Percentiles rank a stretch among this genome's conserved stretches.
phyloP scores from a whole-genome alignment of 2,329 filamentous ascomycete genomes.

The Scleromitrula shiraiana region DNA sequence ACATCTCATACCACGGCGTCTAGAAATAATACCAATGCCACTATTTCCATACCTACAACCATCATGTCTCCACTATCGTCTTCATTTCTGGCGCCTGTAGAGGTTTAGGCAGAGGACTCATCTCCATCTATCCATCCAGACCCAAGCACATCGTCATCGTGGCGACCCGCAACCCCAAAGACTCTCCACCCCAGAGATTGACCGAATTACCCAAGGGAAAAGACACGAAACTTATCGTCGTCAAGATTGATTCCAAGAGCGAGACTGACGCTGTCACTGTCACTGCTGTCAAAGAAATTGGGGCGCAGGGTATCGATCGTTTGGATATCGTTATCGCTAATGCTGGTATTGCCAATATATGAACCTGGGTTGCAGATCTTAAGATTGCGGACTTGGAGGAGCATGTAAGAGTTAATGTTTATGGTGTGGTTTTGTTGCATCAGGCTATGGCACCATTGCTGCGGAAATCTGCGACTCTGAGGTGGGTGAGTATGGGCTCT shows the following conservation, averaged over 20 bases:
- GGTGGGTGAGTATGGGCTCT: background rate
- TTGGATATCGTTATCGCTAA: constrained; percentile 46
- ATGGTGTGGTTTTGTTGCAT: constrained; percentile 27
- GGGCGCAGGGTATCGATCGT: constrained; percentile 31
- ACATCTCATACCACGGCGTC: too few relatives aligned
- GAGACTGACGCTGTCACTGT: constrained; percentile 29
- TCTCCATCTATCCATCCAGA: constrained; percentile 4
- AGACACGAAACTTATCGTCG: constrained; percentile 32
- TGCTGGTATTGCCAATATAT: constrained; percentile 35
- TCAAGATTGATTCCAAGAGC: constrained; percentile 36
- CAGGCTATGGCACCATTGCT: constrained; percentile 22
- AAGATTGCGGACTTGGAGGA: constrained; percentile 22
- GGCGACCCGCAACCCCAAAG: constrained; percentile 28
- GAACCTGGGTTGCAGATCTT: constrained; percentile 23
- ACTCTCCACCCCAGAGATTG: constrained; percentile 26
- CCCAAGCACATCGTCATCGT: constrained; percentile 34
- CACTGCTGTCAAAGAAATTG: constrained; percentile 30
- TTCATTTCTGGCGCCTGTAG: background rate
- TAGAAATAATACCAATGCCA: too few relatives aligned
- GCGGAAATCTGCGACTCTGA: background rate
- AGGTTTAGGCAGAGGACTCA: background rate
- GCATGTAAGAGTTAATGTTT: constrained; percentile 25
- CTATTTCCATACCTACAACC: too few relatives aligned
- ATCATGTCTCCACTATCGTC: background rate
- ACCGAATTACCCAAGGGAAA: constrained; percentile 13